Base-by-base conservation (phyloP, 176 grass and related monocot species). In the Pharus latifolius region DNA sequence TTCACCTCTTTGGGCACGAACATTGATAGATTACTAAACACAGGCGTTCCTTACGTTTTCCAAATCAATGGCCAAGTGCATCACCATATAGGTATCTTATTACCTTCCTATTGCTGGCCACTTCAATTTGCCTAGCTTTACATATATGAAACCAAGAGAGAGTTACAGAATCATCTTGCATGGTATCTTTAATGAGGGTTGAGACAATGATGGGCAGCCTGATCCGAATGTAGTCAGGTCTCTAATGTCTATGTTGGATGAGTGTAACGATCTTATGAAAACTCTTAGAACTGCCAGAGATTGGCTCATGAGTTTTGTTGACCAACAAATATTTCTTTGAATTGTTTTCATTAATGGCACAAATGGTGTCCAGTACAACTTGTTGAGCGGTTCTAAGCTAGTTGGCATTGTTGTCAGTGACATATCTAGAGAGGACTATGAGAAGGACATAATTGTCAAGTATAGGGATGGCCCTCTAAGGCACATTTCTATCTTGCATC, bases 11-110 rank as follows among this genome's bases (percentile, higher is more conserved):
- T 78, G 10, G 74, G 61, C n/a, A 33, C 23, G 2, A 29, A 78
- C 42, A 28, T 56, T n/a, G 61, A 67, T 18, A 50, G 23, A 2
- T 54, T 19, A 3, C 20, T 67, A 14, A 78, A 78, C 11, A 45
- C 64, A 3, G 74, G 61, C 0, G 74, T 43, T 0, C 61, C 74
- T 11, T 78, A 54, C 17, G 28, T 78, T 0, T 78, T 78, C 4
- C 24, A 25, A 12, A 33, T 78, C 0, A 49, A 47, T 27, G 60
- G 74, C 5, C 43, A 67, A 20, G 23, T 26, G 0, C 65, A 49
- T 20, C 74, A 78, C 11, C 15, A 10, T 2, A 78, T 78, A 11
- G 63, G 63, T 2, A 18, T 32, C 5, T 7, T 56, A 0, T 0
- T 71, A 0, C 67, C 67, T 10, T 1, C 13, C 1, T 7, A 32